A percentile compares a stretch with the other conserved stretches of the same genome.
Evolutionary conservation across 2,329 filamentous ascomycete species (phyloP).

Genomic region (Akanthomyces uredinophilus): DNA sequence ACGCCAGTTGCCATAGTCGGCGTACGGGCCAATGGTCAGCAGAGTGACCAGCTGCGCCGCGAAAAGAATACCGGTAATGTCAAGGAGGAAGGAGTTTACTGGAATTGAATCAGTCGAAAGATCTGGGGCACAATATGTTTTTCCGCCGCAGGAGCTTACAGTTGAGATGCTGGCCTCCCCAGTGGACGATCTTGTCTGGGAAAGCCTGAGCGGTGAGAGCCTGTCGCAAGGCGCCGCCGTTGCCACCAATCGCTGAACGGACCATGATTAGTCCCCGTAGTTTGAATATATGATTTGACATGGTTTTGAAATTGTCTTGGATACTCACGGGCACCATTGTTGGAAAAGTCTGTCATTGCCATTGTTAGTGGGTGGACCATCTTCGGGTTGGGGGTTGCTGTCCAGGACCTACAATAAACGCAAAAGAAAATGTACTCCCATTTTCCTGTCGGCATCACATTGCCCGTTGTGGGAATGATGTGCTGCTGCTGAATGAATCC

Average conservation of each 20-base stretch:
- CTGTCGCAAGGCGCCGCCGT: constrained; percentile 16
- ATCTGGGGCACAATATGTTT: too few species aligned
- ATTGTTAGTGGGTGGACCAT: background rate
- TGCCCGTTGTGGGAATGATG: constrained; percentile 16
- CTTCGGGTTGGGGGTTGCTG: background rate
- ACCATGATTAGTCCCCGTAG: background rate
- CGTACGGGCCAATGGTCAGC: constrained; percentile 20
- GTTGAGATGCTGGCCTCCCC: constrained; percentile 10
- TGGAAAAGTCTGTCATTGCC: constrained; percentile 14
- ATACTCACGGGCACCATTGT: constrained; percentile 18
- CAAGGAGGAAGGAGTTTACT: constrained; percentile 19
- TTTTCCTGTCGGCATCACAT: constrained; percentile 15
- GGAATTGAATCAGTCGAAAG: background rate
- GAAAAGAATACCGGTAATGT: constrained; percentile 21
- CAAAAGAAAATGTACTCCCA: constrained; percentile 19
- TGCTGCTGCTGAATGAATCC: constrained; percentile 17
- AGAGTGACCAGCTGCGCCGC: constrained; percentile 20
- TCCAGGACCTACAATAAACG: constrained; percentile 14
- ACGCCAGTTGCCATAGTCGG: constrained; percentile 22
- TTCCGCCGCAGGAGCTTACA: background rate
- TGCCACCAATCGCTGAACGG: constrained; percentile 15
- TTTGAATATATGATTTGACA: background rate
- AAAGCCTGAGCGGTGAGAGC: constrained; percentile 12
- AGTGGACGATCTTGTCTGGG: constrained; percentile 12
- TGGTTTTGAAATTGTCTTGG: background rate